Conservation (phyloP, 441 rosid species). For the Populus hybrid region DNA sequence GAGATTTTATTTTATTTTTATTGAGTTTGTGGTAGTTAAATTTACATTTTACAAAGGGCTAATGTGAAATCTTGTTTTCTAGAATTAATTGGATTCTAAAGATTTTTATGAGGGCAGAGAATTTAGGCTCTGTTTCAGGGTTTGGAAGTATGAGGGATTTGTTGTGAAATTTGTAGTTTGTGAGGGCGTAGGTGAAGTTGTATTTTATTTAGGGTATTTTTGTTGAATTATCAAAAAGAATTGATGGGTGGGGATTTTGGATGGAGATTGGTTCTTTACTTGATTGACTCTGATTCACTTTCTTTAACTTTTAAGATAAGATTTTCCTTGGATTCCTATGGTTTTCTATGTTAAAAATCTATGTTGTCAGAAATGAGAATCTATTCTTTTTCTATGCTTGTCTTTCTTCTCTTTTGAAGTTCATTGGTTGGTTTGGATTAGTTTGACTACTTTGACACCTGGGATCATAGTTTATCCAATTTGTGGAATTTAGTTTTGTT, state of each 20-base stretch:
- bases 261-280: background rate
- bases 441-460: background rate
- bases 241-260: background rate
- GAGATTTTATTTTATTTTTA: background rate
- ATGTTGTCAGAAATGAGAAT: slow-evolving; percentile 6
- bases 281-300: slow-evolving; percentile 1
- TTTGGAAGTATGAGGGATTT: background rate
- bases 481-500: background rate
- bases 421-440: slow-evolving; percentile 9
- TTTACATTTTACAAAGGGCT: background rate
- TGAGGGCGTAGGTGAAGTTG: background rate
- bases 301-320: background rate
- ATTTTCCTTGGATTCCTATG: slow-evolving; percentile 34
- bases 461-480: background rate
- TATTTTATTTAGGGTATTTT: background rate
- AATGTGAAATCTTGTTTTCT: background rate
- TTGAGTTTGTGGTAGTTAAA: background rate
- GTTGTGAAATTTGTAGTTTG: background rate
- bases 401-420: slow-evolving; percentile 10
- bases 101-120: background rate
- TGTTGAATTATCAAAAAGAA: background rate
- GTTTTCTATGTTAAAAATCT: slow-evolving; percentile 12
- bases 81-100: no score
- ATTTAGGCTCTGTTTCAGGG: background rate
- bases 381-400: background rate